Evolutionary conservation across 164 flowering plant species (phyloP).

Genomic region (Warburgia ugandensis): DNA sequence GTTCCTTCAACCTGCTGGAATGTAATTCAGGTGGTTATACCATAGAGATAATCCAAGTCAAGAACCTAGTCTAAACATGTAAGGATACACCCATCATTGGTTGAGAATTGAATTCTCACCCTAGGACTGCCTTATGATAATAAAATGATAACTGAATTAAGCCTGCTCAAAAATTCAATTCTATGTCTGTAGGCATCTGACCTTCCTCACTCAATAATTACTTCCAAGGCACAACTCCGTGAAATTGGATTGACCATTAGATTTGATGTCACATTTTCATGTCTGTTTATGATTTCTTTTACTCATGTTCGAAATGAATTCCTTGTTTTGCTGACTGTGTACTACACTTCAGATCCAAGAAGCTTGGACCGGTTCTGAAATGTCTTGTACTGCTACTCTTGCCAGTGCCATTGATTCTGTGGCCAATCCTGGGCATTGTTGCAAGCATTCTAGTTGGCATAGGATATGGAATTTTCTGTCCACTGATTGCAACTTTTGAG

Average conservation of each 20-base stretch:
- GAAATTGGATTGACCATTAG: not conserved
- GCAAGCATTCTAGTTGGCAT: slow-evolving; percentile 77
- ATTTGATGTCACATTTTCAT: not conserved
- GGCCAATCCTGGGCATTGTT: slow-evolving; percentile 58
- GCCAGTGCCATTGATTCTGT: slow-evolving; percentile 66
- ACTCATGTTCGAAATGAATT: not conserved
- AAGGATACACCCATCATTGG: no score
- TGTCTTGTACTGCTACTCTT: slow-evolving; percentile 32
- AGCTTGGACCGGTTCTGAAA: slow-evolving; percentile 64
- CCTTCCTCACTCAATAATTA: not conserved
- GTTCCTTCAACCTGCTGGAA: no score
- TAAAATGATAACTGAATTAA: no score
- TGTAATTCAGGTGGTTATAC: no score
- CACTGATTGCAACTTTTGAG: slow-evolving; percentile 81
- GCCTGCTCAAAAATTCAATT: no score
- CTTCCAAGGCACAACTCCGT: not conserved
- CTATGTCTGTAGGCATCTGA: not conserved
- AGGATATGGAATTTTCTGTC: slow-evolving; percentile 75
- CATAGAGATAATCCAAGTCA: no score
- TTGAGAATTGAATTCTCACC: no score
- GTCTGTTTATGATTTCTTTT: not conserved
- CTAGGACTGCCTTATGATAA: no score
- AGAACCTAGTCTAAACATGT: no score
- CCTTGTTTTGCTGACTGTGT: not conserved
- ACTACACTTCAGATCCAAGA: slow-evolving; percentile 60